These are phyloP conservation scores for Candida insectorum DNA, from an alignment of 805 yeast species.

Conservation along the genomic window DNA sequence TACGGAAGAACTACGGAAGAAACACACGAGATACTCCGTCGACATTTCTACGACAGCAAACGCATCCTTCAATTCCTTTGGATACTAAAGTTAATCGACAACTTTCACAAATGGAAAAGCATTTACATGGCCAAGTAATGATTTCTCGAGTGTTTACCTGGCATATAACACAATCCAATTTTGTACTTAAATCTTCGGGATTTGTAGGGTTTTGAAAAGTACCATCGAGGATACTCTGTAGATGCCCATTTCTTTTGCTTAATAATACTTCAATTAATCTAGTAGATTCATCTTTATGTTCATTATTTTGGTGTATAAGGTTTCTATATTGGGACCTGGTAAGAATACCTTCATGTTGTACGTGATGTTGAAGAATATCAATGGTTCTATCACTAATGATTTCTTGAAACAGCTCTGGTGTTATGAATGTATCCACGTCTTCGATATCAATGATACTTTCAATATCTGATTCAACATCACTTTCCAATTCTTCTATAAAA, in stretches of 20 bases:
- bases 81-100: conserved; percentile 74
- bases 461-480: conserved; percentile 14
- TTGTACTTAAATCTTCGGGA: conserved; percentile 21
- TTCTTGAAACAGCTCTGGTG: conserved; percentile 24
- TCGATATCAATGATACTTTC: conserved; percentile 12
- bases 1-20: conserved; percentile 56
- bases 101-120: conserved; percentile 82
- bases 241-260: conserved; percentile 11
- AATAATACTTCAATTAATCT: conserved; percentile 21
- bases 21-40: conserved; percentile 61
- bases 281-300: conserved; percentile 13
- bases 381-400: conserved; percentile 14
- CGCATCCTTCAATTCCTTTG: conserved; percentile 74
- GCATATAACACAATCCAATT: conserved; percentile 72
- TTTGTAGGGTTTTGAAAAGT: too few species aligned
- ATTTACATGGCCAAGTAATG: conserved; percentile 90
- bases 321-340: conserved; percentile 31
- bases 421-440: conserved; percentile 17
- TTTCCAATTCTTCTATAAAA: conserved; percentile 9
- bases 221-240: conserved; percentile 3
- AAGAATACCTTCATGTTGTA: conserved; percentile 22
- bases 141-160: conserved; percentile 70
- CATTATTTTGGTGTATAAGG: not conserved
- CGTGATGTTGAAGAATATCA: conserved; percentile 25
- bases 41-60: conserved; percentile 77